These are phyloP conservation scores for Cydonia oblonga DNA, from an alignment of 331 rosid species.

Conservation along the genomic window DNA sequence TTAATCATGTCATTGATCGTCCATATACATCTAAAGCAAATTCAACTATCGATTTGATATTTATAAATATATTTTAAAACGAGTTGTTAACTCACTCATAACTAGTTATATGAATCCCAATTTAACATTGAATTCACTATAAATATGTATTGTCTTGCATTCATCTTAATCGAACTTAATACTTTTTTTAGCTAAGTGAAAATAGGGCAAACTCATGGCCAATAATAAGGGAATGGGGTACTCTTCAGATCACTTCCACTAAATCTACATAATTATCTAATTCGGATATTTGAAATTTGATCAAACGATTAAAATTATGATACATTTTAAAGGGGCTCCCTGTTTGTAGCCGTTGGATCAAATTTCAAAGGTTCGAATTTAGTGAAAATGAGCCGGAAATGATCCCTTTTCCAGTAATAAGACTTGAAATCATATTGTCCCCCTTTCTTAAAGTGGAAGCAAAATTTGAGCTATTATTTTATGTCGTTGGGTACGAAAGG, in stretches of 20 bases:
- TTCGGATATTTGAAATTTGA: rapidly evolving
- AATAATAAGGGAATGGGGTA: too few species aligned
- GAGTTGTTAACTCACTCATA: not conserved
- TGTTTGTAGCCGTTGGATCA: too few species aligned
- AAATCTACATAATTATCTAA: too few species aligned
- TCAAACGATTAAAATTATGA: too few species aligned
- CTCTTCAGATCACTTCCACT: rapidly evolving
- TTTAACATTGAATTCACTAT: too few species aligned
- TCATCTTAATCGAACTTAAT: too few species aligned
- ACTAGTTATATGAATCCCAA: not conserved
- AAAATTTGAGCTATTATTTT: not conserved
- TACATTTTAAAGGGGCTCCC: rapidly evolving
- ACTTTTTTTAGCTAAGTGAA: too few species aligned
- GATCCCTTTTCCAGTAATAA: too few species aligned
- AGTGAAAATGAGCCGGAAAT: rapidly evolving
- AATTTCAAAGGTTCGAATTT: rapidly evolving
- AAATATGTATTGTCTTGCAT: too few species aligned
- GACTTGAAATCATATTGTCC: not conserved
- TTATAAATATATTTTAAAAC: too few species aligned
- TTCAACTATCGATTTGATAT: not conserved
- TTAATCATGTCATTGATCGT: not conserved
- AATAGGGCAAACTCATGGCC: too few species aligned
- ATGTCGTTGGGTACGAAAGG: not conserved
- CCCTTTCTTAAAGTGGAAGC: not conserved
- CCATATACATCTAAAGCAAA: too few species aligned